Evolutionary conservation across 2,329 filamentous ascomycete genomes (phyloP).

Genomic region (Nigrospora sphaerica): DNA sequence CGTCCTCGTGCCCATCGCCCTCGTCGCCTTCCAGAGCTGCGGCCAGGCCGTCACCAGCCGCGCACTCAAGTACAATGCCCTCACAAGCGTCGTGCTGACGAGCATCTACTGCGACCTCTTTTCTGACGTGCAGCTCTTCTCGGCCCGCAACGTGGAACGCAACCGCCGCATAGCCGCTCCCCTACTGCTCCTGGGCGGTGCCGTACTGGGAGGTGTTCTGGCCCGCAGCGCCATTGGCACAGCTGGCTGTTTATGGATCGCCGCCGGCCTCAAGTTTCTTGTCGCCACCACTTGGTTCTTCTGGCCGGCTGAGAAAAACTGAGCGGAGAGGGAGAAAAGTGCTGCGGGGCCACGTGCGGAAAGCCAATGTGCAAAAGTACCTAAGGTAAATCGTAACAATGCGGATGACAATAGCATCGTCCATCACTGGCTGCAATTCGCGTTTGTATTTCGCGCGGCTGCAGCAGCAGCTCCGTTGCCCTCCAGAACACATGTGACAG

Average conservation of each 20-base stretch:
- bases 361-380: no score
- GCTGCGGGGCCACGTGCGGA: no score
- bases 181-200: constrained; percentile 39
- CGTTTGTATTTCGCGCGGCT: no score
- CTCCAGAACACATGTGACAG: no score
- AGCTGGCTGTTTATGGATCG: constrained; percentile 52
- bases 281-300: constrained; percentile 53
- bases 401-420: no score
- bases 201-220: constrained; percentile 42
- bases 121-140: constrained; percentile 50
- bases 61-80: constrained; percentile 59
- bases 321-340: background rate
- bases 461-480: no score
- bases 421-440: no score
- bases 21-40: constrained; percentile 70
- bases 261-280: constrained; percentile 45
- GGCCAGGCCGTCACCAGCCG: constrained; percentile 72
- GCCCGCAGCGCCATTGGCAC: constrained; percentile 40
- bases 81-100: constrained; percentile 75
- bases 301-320: constrained; percentile 44
- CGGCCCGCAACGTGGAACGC: constrained; percentile 36
- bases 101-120: constrained; percentile 79
- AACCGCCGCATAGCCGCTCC: constrained; percentile 45
- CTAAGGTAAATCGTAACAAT: no score
- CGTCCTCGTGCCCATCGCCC: constrained; percentile 58